Base-by-base conservation (phyloP, 2,329 filamentous ascomycete genomes). In the Epichloe uncinata region DNA sequence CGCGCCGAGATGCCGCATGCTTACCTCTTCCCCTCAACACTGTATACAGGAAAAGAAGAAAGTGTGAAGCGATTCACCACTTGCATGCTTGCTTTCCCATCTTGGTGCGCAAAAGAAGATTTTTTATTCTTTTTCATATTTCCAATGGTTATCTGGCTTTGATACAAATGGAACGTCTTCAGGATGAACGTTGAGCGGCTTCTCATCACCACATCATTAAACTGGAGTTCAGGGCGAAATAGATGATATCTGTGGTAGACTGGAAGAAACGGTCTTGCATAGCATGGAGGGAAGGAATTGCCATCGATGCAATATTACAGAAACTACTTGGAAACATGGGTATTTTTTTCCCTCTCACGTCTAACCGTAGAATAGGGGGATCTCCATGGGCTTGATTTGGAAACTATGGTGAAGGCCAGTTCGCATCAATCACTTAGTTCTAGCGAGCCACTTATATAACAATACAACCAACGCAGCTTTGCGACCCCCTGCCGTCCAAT, bases 21-120 rank as follows among this genome's bases (percentile, higher is more conserved):
- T 11, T 1, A 30, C 11, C 3, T 30, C 30, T 30, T 30, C 30
- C 26, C 30, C 30, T 30, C 1, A 30, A 11, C 9, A 30, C 9
- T 30, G 1, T 30, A 30, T 30, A 30, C 30, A 30, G 9, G 30
- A 30, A 26, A 36, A 15, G 22, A 42, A 9, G 34, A 41, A 22
- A 48, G 38, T 36, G 46, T 42, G 46, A 48, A 48, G 46, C 46
- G n/a, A 48, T 48, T 48, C 46, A 48, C 46, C 22, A 48, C 38
- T 11, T 11, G 8, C 8, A 13, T 41, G 5, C 20, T 30, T 30
- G 30, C 30, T 30, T 30, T 30, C 30, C 30, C 4, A 30, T 30
- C 30, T 1, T 34, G 16, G 42, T 41, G 16, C 9, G 8, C 34
- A 26, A 26, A 11, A 30, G 26, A 30, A 8, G 26, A 30, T 47